phyloP scores from a whole-genome alignment of 78 protist genomes.

The Dictyostelium brefeldianum region DNA sequence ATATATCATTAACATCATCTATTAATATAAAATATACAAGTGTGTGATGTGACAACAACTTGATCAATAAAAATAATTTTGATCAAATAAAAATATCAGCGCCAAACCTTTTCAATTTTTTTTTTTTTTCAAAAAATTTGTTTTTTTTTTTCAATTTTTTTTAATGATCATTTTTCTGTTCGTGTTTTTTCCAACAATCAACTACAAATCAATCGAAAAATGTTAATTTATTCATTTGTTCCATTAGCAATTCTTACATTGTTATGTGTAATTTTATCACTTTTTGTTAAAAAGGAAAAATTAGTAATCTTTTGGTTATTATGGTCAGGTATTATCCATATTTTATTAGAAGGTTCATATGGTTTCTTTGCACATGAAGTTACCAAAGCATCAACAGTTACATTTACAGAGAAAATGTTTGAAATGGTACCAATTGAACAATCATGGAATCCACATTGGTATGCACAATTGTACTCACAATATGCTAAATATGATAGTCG shows the following conservation, averaged over 20 bases:
- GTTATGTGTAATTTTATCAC: conserved; percentile 44
- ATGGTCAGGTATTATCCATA: conserved; percentile 81
- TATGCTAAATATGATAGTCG: conserved; percentile 63
- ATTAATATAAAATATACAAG: too few species aligned
- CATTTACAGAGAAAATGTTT: conserved; percentile 55
- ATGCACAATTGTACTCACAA: conserved; percentile 60
- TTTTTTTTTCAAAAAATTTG: not conserved
- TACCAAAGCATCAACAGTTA: conserved; percentile 26
- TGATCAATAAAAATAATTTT: too few species aligned
- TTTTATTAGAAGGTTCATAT: conserved; percentile 68
- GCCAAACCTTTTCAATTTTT: too few species aligned
- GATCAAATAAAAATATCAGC: too few species aligned
- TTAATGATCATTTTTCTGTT: not conserved
- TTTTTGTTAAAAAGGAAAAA: conserved; percentile 46
- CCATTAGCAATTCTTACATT: conserved; percentile 66
- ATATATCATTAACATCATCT: too few species aligned
- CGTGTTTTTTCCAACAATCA: not conserved
- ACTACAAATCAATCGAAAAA: not conserved
- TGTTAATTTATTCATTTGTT: conserved; percentile 43
- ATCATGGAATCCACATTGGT: conserved; percentile 56
- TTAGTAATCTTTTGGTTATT: conserved; percentile 57
- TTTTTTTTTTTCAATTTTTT: not conserved
- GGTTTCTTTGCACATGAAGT: conserved; percentile 80
- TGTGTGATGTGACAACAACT: too few species aligned
- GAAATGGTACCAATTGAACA: conserved; percentile 47